Evolutionary conservation across 2,329 filamentous ascomycete genomes (phyloP).

Genomic region (Alternaria brassicae): DNA sequence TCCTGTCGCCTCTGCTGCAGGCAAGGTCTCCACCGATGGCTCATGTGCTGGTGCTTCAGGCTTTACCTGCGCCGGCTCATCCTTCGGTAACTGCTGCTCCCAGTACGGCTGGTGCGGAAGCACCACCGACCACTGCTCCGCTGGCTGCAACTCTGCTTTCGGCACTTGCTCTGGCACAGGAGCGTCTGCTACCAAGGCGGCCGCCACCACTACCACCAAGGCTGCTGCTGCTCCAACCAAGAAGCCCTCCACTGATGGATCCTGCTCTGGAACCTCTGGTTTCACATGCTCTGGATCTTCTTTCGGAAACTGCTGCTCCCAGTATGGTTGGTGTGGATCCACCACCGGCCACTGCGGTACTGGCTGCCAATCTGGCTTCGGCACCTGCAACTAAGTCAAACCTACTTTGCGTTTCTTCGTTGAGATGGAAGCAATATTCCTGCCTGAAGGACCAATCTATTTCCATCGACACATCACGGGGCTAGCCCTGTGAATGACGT

Average conservation of each 20-base stretch:
- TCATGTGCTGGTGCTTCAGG: conserved; percentile 29
- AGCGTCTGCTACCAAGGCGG: conserved; percentile 5
- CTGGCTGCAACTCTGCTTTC: conserved; percentile 44
- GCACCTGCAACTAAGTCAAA: conserved; percentile 34
- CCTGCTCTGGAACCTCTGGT: conserved; percentile 31
- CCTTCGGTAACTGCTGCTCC: conserved; percentile 57
- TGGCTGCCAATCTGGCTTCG: conserved; percentile 44
- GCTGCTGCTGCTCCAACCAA: conserved; percentile 18
- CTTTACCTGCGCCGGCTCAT: conserved; percentile 52
- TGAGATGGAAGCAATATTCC: neutral
- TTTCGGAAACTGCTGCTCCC: conserved; percentile 56
- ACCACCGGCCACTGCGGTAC: conserved; percentile 39
- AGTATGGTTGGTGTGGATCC: conserved; percentile 52
- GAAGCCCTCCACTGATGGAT: conserved; percentile 37
- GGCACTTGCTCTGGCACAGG: conserved; percentile 34
- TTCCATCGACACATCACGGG: neutral
- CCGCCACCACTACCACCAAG: conserved; percentile 1
- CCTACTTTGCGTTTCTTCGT: neutral
- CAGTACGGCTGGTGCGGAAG: conserved; percentile 51
- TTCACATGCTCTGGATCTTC: conserved; percentile 53
- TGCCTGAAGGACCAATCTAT: neutral
- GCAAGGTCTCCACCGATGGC: conserved; percentile 31
- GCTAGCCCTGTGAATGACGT: neutral
- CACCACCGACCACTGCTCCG: conserved; percentile 37
- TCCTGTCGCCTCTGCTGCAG: conserved; percentile 9